Evolutionary conservation across 768 basidiomycete genomes (phyloP).

Genomic region (Trametes cinnabarina): DNA sequence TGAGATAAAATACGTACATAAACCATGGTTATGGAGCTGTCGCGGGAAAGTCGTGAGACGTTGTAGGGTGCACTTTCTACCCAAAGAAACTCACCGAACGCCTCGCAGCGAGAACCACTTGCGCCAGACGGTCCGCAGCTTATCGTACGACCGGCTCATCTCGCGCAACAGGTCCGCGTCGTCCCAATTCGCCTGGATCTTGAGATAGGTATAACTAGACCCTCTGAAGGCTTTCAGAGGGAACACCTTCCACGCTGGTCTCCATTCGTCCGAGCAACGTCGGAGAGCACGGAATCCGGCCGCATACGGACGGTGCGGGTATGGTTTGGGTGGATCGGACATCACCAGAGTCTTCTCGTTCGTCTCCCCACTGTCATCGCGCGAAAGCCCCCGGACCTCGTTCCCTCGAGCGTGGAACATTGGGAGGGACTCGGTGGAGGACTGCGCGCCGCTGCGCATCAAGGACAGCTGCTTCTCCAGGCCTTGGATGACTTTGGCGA

Average conservation of each 20-base stretch:
- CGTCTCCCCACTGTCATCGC: neutral
- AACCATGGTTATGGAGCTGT: slow-evolving; percentile 24
- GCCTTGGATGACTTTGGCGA: neutral
- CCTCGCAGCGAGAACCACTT: slow-evolving; percentile 22
- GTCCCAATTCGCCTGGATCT: slow-evolving; percentile 21
- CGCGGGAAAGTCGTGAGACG: neutral
- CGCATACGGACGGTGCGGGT: slow-evolving; percentile 15
- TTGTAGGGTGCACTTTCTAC: neutral
- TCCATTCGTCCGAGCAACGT: slow-evolving; percentile 13
- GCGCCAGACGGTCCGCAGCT: slow-evolving; percentile 21
- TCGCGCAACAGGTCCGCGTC: slow-evolving; percentile 18
- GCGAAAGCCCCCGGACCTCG: neutral
- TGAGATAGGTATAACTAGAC: slow-evolving; percentile 12
- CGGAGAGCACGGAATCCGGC: slow-evolving; percentile 9
- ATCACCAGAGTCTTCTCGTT: neutral
- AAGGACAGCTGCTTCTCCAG: slow-evolving; percentile 1
- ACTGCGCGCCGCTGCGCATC: neutral
- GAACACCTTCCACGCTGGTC: slow-evolving; percentile 20
- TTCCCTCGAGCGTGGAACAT: neutral
- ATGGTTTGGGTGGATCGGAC: neutral
- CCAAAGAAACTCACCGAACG: slow-evolving; percentile 16
- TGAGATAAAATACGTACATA: slow-evolving; percentile 12
- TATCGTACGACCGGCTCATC: slow-evolving; percentile 17
- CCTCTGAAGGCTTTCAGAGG: slow-evolving; percentile 26
- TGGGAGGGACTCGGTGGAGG: neutral